Evolutionary conservation across 2,329 filamentous ascomycete species (phyloP), one percentile per base, ranked within the genome.

Genomic region (Fusarium irregulare): DNA sequence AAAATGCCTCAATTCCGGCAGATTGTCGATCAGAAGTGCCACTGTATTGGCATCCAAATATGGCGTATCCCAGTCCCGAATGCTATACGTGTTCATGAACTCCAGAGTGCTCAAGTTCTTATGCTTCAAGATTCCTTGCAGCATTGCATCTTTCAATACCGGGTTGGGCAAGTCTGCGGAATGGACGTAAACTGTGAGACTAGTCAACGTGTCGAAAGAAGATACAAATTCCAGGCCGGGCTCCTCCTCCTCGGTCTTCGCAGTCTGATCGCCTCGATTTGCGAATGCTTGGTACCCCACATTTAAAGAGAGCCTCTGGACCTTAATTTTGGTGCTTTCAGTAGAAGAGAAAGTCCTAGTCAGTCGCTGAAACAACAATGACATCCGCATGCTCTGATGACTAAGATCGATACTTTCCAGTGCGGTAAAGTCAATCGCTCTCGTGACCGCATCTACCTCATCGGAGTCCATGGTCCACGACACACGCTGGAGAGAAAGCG

Each of bases 51-150:
- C 34, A 10, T 65, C 58, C 3, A 73, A n/a, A 18, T 40, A 59
- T 9, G 72, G 64, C 18, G 64, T 21, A 21, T 21, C 21, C 21
- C 21, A 21, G 4, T 21, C 4, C 21, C 21, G 21, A 21, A 21
- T 4, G 21, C 21, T 21, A 21, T 21, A 21, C 21, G 21, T 21
- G 21, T 5, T 5, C 4, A 5, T 21, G 7, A 75, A 56, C 4
- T 23, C 57, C 16, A 75, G 18, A 3, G 11, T 59, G 25, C 6
- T 62, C 3, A 75, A 7, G 13, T 68, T 61, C 18, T 44, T 34
- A 12, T 75, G 71, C 20, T 56, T 62, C n/a, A 73, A n/a, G 6
- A 74, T 66, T 6, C 60, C 64, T n/a, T 53, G 55, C 9, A 73
- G 18, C 16, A 74, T 21, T 1, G 25, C 30, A 9, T 48, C 30